These are phyloP conservation scores for Fraxinus cuspidata DNA, from an alignment of 257 asterid species.

Conservation along the genomic window DNA sequence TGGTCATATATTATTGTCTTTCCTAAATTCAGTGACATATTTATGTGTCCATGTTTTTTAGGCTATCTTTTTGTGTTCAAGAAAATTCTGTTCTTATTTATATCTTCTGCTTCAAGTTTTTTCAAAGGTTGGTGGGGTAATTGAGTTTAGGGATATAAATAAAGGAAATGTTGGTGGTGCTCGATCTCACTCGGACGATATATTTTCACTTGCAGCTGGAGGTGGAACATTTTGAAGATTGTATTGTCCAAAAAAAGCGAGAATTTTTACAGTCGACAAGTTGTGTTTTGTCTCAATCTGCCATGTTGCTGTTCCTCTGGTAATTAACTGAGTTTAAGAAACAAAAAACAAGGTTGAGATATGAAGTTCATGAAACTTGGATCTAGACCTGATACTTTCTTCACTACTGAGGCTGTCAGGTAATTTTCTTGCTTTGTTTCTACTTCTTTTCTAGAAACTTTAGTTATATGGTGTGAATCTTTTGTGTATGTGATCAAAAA, in stretches of 20 bases:
- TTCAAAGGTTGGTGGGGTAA: constrained; percentile 23
- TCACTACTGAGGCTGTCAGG: constrained; percentile 68
- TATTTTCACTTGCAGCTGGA: constrained; percentile 39
- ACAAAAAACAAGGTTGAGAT: constrained; percentile 22
- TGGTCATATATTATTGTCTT: neutral
- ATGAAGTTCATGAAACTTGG: constrained; percentile 98
- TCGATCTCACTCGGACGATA: constrained; percentile 24
- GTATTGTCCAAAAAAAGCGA: constrained; percentile 31
- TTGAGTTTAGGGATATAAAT: constrained; percentile 8
- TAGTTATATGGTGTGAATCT: too few species aligned
- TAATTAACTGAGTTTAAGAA: constrained; percentile 23
- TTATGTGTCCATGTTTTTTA: neutral
- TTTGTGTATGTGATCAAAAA: neutral
- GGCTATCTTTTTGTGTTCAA: neutral
- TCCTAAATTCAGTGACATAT: neutral
- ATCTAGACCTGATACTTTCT: constrained; percentile 80
- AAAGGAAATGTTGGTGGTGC: constrained; percentile 3
- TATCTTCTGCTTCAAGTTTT: constrained; percentile 37
- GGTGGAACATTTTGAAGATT: constrained; percentile 28
- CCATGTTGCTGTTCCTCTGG: constrained; percentile 32
- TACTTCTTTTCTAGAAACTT: too few species aligned
- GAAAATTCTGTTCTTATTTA: neutral
- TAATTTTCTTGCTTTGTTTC: constrained; percentile 1
- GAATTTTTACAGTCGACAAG: constrained; percentile 25
- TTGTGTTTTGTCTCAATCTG: constrained; percentile 39